phyloP scores from a whole-genome alignment of 176 grass and related monocot species.

The Carex kokanica region DNA sequence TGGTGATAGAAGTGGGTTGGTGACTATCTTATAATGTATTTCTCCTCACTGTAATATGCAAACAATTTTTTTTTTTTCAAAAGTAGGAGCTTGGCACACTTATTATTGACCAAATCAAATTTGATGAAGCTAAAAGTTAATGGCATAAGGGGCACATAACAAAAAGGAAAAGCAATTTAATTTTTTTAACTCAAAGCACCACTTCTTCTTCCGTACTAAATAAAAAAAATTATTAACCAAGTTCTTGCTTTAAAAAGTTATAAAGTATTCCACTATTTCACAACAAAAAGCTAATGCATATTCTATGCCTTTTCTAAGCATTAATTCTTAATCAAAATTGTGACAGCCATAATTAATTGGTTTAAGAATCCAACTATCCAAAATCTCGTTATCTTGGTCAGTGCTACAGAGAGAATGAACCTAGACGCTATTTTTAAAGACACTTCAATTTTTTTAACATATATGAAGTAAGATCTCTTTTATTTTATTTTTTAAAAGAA shows the following conservation, averaged over 20 bases:
- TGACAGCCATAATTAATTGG: no score
- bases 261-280: neutral
- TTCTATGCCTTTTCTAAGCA: neutral
- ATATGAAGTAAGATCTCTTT: no score
- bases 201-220: neutral
- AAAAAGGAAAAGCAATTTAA: neutral
- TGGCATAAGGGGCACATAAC: neutral
- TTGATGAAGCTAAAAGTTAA: neutral
- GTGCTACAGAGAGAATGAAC: no score
- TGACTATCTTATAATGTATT: neutral
- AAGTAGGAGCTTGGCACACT: neutral
- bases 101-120: neutral
- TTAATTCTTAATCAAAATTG: no score
- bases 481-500: neutral
- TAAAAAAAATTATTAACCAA: neutral
- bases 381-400: no score
- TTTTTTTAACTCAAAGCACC: neutral
- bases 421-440: no score
- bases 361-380: no score
- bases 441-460: no score
- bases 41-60: neutral
- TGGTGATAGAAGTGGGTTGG: neutral
- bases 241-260: neutral
- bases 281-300: neutral
- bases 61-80: neutral